Base-by-base conservation (phyloP, 345 rosid species). In the Adansonia digitata region DNA sequence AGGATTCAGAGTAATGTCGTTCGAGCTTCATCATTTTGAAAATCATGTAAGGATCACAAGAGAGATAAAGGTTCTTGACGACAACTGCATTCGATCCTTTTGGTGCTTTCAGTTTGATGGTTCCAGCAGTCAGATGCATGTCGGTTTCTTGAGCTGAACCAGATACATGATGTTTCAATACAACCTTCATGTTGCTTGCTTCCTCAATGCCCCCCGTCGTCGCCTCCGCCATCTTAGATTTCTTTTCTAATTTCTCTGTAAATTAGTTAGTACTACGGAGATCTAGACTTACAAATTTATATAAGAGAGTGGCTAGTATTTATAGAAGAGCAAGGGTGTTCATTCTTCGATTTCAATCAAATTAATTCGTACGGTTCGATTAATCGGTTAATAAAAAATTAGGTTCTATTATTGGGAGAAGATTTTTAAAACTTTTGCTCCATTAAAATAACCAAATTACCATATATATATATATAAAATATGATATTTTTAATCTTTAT, bases 31-130 rank as follows among this genome's bases (percentile, higher is more conserved):
- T 71, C 90, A 84, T 84, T 49, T 81, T 83, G 18, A 70, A 75
- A 1, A 87, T 55, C 87, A 86, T 84, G 79, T 79, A 82, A 0
- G 91, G 96, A 81, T 91, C 93, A 22, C 93, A 89, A 2, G 96
- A 89, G 77, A 89, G 75, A 77, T 77, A 87, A 13, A 89, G 84
- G 79, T 87, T 89, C 85, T 89, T 89, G 53, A 89, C 80, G 40
- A 90, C 15, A n/a, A 85, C 81, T 5, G 73, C 78, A 2, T 80
- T 74, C 18, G 74, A 71, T 0, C 76, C 82, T 2, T 45, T 42
- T 0, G 85, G 74, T 4, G 81, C 73, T 60, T 45, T 78, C 4
- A 85, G 82, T 9, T 76, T 77, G 13, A 82, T 75, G 69, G 77
- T 46, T 40, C 73, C 77, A 5, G 82, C 73, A 0, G 77, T 82